Evolutionary conservation across 768 basidiomycete species (phyloP).

Genomic region (Leccinellum rugosiceps): DNA sequence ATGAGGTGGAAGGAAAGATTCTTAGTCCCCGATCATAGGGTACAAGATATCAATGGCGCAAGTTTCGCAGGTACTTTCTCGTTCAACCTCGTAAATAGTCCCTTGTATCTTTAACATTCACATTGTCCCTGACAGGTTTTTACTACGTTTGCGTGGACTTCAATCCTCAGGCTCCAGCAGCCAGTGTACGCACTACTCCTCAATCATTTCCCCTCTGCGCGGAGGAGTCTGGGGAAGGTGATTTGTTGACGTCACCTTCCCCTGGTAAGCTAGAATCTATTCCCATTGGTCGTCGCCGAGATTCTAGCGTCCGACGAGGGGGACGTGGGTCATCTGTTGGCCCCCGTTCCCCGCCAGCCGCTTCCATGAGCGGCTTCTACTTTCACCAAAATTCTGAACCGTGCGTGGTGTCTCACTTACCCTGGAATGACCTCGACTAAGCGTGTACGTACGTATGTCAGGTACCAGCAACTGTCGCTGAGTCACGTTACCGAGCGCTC

Average conservation of each 20-base stretch:
- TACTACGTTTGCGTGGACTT: slow-evolving; percentile 96
- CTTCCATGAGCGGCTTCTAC: slow-evolving; percentile 88
- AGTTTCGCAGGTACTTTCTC: slow-evolving; percentile 80
- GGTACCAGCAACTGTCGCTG: slow-evolving; percentile 88
- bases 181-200: slow-evolving; percentile 32
- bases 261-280: slow-evolving; percentile 37
- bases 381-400: slow-evolving; percentile 92
- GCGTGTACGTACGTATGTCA: slow-evolving; percentile 28
- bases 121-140: slow-evolving; percentile 56
- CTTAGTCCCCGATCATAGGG: slow-evolving; percentile 90
- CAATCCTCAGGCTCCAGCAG: slow-evolving; percentile 54
- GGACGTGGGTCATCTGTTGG: slow-evolving; percentile 49
- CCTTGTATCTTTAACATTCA: not conserved
- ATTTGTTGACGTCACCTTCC: slow-evolving; percentile 30
- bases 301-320: slow-evolving; percentile 45
- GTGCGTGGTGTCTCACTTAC: slow-evolving; percentile 47
- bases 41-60: slow-evolving; percentile 91
- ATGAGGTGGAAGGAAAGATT: slow-evolving; percentile 98
- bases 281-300: slow-evolving; percentile 37
- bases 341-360: slow-evolving; percentile 47
- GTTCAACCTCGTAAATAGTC: not conserved
- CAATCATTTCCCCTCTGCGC: slow-evolving; percentile 35
- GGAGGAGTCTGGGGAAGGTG: slow-evolving; percentile 26
- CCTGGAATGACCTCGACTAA: slow-evolving; percentile 4
- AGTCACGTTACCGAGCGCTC: slow-evolving; percentile 71